phyloP scores from a whole-genome alignment of 768 basidiomycete genomes.

The Kwoniella pini region DNA sequence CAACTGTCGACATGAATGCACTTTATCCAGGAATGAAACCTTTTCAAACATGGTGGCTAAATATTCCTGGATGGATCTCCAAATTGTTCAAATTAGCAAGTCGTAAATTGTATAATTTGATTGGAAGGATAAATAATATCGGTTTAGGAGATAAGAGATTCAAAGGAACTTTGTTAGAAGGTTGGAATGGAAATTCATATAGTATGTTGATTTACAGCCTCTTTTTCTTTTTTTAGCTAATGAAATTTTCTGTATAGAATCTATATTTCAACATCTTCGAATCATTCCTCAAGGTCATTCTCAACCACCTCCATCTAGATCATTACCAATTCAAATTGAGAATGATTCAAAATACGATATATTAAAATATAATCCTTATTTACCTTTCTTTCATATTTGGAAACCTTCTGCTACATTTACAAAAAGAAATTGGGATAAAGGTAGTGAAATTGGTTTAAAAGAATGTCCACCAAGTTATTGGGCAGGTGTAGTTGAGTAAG shows the following conservation, averaged over 20 bases:
- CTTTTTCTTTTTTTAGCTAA: not conserved
- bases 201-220: slow-evolving; percentile 19
- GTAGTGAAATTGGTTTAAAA: slow-evolving; percentile 65
- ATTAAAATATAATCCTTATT: slow-evolving; percentile 61
- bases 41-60: slow-evolving; percentile 43
- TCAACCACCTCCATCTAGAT: too few species aligned
- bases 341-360: slow-evolving; percentile 24
- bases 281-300: slow-evolving; percentile 70
- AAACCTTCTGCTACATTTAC: slow-evolving; percentile 78
- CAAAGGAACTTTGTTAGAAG: slow-evolving; percentile 17
- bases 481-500: slow-evolving; percentile 81
- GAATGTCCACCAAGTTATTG: slow-evolving; percentile 82
- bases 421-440: slow-evolving; percentile 48
- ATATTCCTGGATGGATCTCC: slow-evolving; percentile 27
- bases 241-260: slow-evolving; percentile 58
- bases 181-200: slow-evolving; percentile 22
- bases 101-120: not conserved
- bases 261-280: slow-evolving; percentile 68
- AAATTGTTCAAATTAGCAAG: not conserved
- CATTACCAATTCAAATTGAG: slow-evolving; percentile 47
- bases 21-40: slow-evolving; percentile 18
- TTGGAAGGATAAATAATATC: not conserved
- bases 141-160: slow-evolving; percentile 8
- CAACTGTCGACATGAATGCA: not conserved
- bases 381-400: slow-evolving; percentile 85